A percentile compares a stretch with the other conserved stretches of the same genome.
Conservation (phyloP, 108 stramenopile species). For the Heterococcus sp. region DNA sequence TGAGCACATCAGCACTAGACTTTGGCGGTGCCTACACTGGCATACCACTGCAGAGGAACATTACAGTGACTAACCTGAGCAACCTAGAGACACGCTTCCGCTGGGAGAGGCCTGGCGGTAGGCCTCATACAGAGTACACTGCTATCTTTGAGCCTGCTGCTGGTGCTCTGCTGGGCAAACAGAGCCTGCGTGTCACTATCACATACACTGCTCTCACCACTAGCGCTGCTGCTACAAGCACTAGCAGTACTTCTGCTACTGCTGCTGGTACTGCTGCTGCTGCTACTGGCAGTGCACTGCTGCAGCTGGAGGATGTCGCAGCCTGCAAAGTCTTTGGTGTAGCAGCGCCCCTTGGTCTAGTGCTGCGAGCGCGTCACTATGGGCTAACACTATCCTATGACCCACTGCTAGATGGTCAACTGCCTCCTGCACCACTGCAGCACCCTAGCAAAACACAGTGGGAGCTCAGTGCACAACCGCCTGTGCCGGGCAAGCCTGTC, state of each 20-base stretch:
- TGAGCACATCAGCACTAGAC: background rate
- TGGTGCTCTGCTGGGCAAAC: background rate
- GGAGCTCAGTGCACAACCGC: constrained; percentile 13
- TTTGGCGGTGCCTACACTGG: constrained; percentile 19
- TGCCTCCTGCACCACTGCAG: constrained; percentile 40
- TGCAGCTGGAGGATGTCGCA: constrained; percentile 50
- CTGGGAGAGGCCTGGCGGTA: constrained; percentile 21
- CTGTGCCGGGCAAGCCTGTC: constrained; percentile 27
- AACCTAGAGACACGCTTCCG: constrained; percentile 18
- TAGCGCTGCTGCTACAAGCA: background rate
- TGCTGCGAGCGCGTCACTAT: constrained; percentile 6
- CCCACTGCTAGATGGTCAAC: constrained; percentile 4
- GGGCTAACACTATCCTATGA: constrained; percentile 41
- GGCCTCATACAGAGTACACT: background rate
- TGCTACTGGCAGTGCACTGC: no score
- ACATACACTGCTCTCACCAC: background rate
- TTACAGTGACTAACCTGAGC: constrained; percentile 27
- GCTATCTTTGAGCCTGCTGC: background rate
- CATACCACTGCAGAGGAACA: background rate
- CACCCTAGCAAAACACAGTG: constrained; percentile 33
- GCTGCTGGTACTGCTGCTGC: background rate
- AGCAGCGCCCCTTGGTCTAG: constrained; percentile 47
- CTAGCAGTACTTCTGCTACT: background rate
- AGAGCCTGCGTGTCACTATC: background rate
- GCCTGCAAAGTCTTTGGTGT: constrained; percentile 57